These are phyloP conservation scores for Rhizophagus prolifer DNA, from an alignment of 192 early-diverging fungal species.

Conservation along the genomic window DNA sequence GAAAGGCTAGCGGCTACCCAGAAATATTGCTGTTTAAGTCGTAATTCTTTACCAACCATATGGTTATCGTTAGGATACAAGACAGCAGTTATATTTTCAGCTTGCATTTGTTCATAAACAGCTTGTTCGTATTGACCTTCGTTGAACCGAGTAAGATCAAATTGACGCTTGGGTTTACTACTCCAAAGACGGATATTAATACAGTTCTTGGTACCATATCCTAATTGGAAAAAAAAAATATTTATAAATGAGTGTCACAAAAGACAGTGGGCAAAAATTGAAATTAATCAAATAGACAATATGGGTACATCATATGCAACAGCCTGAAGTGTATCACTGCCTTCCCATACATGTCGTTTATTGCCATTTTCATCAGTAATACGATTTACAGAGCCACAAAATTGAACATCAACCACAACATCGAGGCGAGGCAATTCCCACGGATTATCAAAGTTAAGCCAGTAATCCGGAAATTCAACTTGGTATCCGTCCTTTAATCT, in stretches of 20 bases:
- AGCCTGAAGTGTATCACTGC: slow-evolving; percentile 80
- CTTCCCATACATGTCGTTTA: slow-evolving; percentile 82
- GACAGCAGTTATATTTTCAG: slow-evolving; percentile 93
- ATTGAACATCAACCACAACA: slow-evolving; percentile 85
- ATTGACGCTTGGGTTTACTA: slow-evolving; percentile 85
- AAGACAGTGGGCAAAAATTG: background rate
- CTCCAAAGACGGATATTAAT: slow-evolving; percentile 98
- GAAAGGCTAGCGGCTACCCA: slow-evolving; percentile 89
- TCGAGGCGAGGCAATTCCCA: slow-evolving; percentile 96
- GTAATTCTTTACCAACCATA: slow-evolving; percentile 92
- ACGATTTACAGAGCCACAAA: slow-evolving; percentile 85
- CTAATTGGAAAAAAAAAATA: background rate
- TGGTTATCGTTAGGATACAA: slow-evolving; percentile 99
- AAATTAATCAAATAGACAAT: background rate
- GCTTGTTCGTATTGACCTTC: slow-evolving; percentile 91
- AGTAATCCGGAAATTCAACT: slow-evolving; percentile 93
- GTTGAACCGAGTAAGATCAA: slow-evolving; percentile 87
- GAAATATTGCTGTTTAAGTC: slow-evolving; percentile 98
- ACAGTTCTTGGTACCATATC: slow-evolving; percentile 86
- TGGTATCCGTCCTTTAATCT: slow-evolving; percentile 93
- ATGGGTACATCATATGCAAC: slow-evolving; percentile 97
- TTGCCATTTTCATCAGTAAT: slow-evolving; percentile 62
- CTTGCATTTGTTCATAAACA: slow-evolving; percentile 86
- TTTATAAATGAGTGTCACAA: background rate
- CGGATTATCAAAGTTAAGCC: slow-evolving; percentile 95